Evolutionary conservation across 768 basidiomycete genomes (phyloP), one percentile per base, ranked within the genome.

Genomic region (Amanita muscaria): DNA sequence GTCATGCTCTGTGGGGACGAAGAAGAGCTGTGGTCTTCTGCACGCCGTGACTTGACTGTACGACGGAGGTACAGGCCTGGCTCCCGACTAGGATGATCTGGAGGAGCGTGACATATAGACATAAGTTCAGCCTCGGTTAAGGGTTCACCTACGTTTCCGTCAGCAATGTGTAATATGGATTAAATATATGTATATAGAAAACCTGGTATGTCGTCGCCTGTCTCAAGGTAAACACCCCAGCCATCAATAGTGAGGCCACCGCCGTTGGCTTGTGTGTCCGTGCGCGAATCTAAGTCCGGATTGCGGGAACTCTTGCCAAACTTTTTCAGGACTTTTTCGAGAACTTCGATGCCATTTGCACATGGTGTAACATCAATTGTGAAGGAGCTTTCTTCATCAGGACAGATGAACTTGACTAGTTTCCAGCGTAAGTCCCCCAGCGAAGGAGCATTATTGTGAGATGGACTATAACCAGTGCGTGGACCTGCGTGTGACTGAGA

Each of bases 281-380:
- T 54, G 38, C 66, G 66, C 23, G 62, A 65, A 40, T 73, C 69
- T 2, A 52, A 36, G 6, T 76, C 76, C 1, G 64, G 49, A 42
- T 63, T 66, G 48, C 69, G 69, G 7, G 64, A 51, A 24, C 65
- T 59, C 59, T 91, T 94, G 35, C 80, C 80, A 52, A 94, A 87
- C 63, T 99, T 99, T 59, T 79, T 87, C 50, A 99, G 67, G 1
- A 88, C 92, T 53, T 84, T 81, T 52, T 89, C 86, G 40, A 98
- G 72, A 2, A 97, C 78, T 55, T 98, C 91, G 2, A 85, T 72
- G 7, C 91, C 92, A 21, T 81, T 83, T 1, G 69, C 70, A 56
- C 88, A 92, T 21, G 87, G 79, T 3, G 79, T 76, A 11, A 91
- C 81, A 57, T 93, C 83, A 48, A 98, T 79, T 1, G 83, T 82